Conservation (phyloP, 208 protist species). For the Porcisia deanei region DNA sequence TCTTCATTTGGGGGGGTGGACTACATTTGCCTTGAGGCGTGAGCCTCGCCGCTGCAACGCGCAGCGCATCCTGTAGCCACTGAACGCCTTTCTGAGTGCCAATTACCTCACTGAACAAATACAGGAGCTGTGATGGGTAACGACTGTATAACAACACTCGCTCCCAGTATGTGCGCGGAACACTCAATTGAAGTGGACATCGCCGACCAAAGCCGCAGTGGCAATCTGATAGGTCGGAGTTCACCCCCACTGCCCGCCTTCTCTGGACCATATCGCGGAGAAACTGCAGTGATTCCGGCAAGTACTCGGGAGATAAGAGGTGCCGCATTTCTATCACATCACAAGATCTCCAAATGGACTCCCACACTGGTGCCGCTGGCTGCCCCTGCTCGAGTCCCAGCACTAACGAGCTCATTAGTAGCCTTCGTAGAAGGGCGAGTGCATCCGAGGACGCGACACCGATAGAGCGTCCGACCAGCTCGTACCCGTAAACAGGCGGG, state of each 20-base stretch:
- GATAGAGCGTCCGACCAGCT: constrained; percentile 18
- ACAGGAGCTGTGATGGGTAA: constrained; percentile 39
- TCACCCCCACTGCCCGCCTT: background rate
- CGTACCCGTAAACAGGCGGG: constrained; percentile 8
- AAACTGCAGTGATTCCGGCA: constrained; percentile 12
- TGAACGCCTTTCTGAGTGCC: constrained; percentile 9
- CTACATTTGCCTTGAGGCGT: background rate
- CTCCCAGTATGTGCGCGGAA: constrained; percentile 21
- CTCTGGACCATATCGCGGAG: constrained; percentile 7
- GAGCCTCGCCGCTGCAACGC: background rate
- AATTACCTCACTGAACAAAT: constrained; percentile 35
- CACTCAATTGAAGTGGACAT: background rate
- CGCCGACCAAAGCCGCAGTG: background rate
- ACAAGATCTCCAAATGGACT: background rate
- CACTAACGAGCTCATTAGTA: constrained; percentile 17
- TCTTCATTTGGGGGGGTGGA: background rate
- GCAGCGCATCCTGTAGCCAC: constrained; percentile 24
- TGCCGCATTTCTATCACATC: constrained; percentile 1
- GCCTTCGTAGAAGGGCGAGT: constrained; percentile 13
- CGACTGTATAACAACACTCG: constrained; percentile 22
- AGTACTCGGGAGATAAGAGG: constrained; percentile 7
- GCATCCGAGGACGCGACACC: constrained; percentile 1
- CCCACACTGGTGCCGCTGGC: background rate
- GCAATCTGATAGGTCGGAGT: background rate
- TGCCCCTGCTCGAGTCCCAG: background rate